Conservation (phyloP, 2,329 filamentous ascomycete species). For the Aspergillus versicolor region DNA sequence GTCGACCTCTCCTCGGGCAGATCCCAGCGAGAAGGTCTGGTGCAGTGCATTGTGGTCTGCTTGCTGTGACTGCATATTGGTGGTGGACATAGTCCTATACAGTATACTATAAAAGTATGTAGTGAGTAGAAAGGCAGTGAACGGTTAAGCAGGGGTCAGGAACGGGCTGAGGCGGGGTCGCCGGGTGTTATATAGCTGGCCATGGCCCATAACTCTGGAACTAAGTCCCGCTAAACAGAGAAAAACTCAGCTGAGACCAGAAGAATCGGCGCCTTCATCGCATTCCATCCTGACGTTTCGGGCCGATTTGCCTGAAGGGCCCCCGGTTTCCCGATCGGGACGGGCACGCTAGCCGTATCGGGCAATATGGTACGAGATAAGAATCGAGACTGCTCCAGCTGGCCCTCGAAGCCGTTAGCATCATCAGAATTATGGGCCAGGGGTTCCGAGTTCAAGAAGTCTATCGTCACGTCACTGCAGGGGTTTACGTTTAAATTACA, state of each 20-base stretch:
- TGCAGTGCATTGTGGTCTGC: slow-evolving; percentile 13
- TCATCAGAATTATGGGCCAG: too few relatives aligned
- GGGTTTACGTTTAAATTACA: too few relatives aligned
- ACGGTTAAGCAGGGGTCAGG: not conserved
- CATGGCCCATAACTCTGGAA: not conserved
- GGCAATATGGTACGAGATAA: slow-evolving; percentile 13
- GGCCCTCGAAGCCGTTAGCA: too few relatives aligned
- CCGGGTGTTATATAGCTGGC: slow-evolving; percentile 12
- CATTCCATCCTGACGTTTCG: not conserved
- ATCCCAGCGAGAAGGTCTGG: slow-evolving; percentile 27
- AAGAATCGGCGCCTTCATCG: too few relatives aligned
- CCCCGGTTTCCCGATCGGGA: slow-evolving; percentile 6
- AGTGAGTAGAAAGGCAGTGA: too few relatives aligned
- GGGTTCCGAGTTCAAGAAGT: too few relatives aligned
- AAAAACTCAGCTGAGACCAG: not conserved
- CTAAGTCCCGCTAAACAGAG: not conserved
- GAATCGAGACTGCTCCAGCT: too few relatives aligned
- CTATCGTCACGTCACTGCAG: too few relatives aligned
- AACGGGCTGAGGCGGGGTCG: not conserved
- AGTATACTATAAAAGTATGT: too few relatives aligned
- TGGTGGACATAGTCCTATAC: not conserved
- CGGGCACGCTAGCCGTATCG: not conserved
- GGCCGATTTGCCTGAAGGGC: not conserved
- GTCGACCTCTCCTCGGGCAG: slow-evolving; percentile 30
- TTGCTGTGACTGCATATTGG: slow-evolving; percentile 16